These are phyloP conservation scores for Parastagonospora nodorum DNA, from an alignment of 2,329 filamentous ascomycete genomes.

Conservation along the genomic window DNA sequence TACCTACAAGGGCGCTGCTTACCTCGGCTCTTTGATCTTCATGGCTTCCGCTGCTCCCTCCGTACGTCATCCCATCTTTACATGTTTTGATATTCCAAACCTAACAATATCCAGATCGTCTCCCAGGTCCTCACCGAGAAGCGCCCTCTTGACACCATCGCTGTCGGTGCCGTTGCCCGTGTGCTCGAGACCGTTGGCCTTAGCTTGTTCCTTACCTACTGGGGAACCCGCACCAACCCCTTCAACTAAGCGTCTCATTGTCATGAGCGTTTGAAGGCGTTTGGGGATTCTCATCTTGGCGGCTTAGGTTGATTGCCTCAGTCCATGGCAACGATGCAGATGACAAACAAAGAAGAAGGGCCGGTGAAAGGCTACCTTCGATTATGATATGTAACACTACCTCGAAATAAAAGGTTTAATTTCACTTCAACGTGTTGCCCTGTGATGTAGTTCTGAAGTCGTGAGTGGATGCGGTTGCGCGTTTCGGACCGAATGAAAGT, in stretches of 20 bases:
- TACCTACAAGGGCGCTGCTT: slow-evolving; percentile 95
- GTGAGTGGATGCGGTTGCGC: too few species aligned
- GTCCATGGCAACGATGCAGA: slow-evolving; percentile 23
- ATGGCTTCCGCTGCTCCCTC: slow-evolving; percentile 85
- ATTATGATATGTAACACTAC: slow-evolving; percentile 39
- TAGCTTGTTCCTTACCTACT: slow-evolving; percentile 92
- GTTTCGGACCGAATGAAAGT: too few species aligned
- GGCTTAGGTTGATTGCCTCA: slow-evolving; percentile 33
- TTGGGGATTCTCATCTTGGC: slow-evolving; percentile 27
- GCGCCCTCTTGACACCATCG: slow-evolving; percentile 86
- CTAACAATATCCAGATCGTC: slow-evolving; percentile 68
- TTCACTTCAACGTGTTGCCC: neutral
- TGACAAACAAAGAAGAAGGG: slow-evolving; percentile 28
- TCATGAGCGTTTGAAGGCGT: slow-evolving; percentile 18
- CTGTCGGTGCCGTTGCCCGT: slow-evolving; percentile 81
- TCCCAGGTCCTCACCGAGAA: slow-evolving; percentile 88
- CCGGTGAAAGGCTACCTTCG: slow-evolving; percentile 19
- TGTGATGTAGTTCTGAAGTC: too few species aligned
- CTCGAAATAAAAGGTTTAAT: slow-evolving; percentile 18
- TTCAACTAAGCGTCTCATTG: slow-evolving; percentile 67
- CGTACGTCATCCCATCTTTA: slow-evolving; percentile 60
- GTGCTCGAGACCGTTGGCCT: slow-evolving; percentile 92
- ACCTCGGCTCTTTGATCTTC: slow-evolving; percentile 90
- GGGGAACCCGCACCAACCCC: slow-evolving; percentile 93
- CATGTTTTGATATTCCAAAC: neutral